Evolutionary conservation across 1,284 basidiomycete species (phyloP).

Genomic region (Boletus sp.): DNA sequence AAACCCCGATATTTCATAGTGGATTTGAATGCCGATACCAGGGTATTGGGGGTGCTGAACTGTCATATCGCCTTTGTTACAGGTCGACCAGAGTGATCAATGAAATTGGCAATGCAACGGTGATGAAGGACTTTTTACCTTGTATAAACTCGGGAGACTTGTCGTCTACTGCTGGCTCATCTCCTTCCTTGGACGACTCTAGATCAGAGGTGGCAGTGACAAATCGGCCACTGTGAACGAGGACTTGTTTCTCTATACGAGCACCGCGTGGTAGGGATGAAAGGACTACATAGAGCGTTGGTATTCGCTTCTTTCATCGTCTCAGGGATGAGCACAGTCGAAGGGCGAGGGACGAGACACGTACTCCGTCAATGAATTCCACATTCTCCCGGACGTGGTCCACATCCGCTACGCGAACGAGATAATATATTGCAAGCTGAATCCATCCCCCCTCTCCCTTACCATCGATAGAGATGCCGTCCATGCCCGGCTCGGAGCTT

Average conservation of each 20-base stretch:
- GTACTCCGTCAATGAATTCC: constrained; percentile 25
- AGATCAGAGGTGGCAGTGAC: constrained; percentile 36
- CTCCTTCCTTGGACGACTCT: constrained; percentile 30
- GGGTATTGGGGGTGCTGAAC: constrained; percentile 8
- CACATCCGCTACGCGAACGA: constrained; percentile 40
- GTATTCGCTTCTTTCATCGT: constrained; percentile 26
- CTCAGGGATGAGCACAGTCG: constrained; percentile 1
- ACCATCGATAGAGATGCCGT: background rate
- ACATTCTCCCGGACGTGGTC: constrained; percentile 44
- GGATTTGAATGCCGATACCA: constrained; percentile 27
- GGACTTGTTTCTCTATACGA: constrained; percentile 65
- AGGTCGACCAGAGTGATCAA: constrained; percentile 4
- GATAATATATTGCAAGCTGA: constrained; percentile 68
- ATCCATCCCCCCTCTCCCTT: constrained; percentile 47
- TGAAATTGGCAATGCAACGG: background rate
- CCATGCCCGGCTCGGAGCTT: background rate
- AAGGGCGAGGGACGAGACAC: background rate
- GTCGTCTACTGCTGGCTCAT: constrained; percentile 32
- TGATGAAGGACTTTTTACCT: constrained; percentile 36
- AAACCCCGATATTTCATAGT: constrained; percentile 48
- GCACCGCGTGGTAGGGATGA: constrained; percentile 76
- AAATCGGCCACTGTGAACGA: constrained; percentile 62
- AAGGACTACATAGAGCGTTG: constrained; percentile 66
- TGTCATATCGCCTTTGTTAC: constrained; percentile 20
- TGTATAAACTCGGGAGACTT: constrained; percentile 37